phyloP scores from a whole-genome alignment of 2,329 filamentous ascomycete genomes.

The Allantophomopsis lycopodina region DNA sequence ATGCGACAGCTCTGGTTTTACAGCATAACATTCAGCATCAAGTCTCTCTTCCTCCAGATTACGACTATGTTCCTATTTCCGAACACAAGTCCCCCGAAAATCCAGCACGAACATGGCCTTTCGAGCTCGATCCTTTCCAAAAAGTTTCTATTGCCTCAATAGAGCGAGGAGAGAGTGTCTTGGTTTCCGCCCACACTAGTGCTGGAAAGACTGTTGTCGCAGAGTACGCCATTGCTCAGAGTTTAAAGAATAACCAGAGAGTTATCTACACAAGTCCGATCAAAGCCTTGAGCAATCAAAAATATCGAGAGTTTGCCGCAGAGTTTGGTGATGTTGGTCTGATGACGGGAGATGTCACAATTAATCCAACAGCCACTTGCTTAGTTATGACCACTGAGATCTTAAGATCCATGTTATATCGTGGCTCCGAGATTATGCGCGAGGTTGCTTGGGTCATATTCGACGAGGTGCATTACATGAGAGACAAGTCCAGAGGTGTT shows the following conservation, averaged over 20 bases:
- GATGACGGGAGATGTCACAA: conserved; percentile 98
- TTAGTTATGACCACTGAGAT: conserved; percentile 99
- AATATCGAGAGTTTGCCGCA: conserved; percentile 90
- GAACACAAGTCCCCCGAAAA: conserved; percentile 82
- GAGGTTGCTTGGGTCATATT: conserved; percentile 98
- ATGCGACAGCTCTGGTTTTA: conserved; percentile 53
- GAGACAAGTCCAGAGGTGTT: conserved; percentile 86
- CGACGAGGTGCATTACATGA: conserved; percentile 97
- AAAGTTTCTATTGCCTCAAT: conserved; percentile 90
- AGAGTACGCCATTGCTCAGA: conserved; percentile 96
- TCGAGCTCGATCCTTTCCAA: conserved; percentile 95
- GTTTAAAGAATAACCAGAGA: conserved; percentile 90
- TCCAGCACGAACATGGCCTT: conserved; percentile 73
- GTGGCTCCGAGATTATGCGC: conserved; percentile 97
- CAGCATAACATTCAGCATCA: conserved; percentile 98
- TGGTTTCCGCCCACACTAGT: conserved; percentile 94
- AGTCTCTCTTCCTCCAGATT: conserved; percentile 85
- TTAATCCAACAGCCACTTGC: conserved; percentile 96
- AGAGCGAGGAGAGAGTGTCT: conserved; percentile 86
- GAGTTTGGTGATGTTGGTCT: conserved; percentile 95
- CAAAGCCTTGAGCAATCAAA: conserved; percentile 97
- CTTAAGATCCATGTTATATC: conserved; percentile 94
- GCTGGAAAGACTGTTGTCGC: conserved; percentile 97
- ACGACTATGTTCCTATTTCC: conserved; percentile 89
- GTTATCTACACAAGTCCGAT: conserved; percentile 99